These are phyloP conservation scores for Hypericum androsaemum DNA, from an alignment of 345 rosid species.

Conservation along the genomic window DNA sequence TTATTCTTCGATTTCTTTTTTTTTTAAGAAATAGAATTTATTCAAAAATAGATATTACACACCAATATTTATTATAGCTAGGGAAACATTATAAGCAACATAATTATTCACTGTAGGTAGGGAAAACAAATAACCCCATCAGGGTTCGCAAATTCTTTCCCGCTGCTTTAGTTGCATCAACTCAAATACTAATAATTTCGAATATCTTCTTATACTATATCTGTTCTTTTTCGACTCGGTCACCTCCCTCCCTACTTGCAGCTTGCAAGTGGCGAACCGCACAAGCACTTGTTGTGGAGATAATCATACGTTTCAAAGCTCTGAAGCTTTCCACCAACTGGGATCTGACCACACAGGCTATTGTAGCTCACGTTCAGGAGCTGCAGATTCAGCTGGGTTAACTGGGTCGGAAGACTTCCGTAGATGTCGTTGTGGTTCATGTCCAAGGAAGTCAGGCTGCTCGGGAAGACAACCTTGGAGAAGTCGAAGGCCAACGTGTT, in stretches of 20 bases:
- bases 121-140: no score
- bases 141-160: no score
- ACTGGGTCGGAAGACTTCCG: conserved; percentile 42
- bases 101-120: no score
- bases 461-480: conserved; percentile 34
- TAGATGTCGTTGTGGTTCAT: conserved; percentile 56
- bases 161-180: no score
- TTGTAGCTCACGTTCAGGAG: conserved; percentile 66
- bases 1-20: no score
- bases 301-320: conserved; percentile 36
- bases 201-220: no score
- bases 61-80: no score
- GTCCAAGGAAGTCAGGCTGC: conserved; percentile 36
- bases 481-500: conserved; percentile 53
- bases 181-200: no score
- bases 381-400: conserved; percentile 33
- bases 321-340: conserved; percentile 54
- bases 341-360: conserved; percentile 57
- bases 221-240: no score
- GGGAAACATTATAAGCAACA: no score
- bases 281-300: conserved; percentile 64
- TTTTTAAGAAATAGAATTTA: no score
- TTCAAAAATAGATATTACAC: no score
- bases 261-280: conserved; percentile 59
- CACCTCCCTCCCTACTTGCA: conserved; percentile 25